Evolutionary conservation across 768 basidiomycete genomes (phyloP), one percentile per base, ranked within the genome.

Genomic region (Xanthoconium stramineum): DNA sequence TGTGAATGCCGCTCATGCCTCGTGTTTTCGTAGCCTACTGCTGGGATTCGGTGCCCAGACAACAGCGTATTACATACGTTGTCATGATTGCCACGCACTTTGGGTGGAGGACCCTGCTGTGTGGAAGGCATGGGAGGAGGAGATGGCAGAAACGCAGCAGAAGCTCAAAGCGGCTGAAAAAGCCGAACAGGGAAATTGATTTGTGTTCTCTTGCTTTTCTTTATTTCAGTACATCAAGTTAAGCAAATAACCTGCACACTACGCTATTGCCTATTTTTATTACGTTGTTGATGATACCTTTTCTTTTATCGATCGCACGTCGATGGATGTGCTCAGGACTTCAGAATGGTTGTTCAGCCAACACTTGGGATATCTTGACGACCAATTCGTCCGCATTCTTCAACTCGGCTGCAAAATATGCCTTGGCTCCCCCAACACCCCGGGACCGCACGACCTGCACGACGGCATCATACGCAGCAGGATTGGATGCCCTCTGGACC

Each of bases 301-400:
- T 33, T 54, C 30, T 44, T 35, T 32, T 11, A 20, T 43, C 15
- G 48, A 47, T n/a, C 24, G 29, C 19, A 60, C n/a, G 9, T 12
- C 47, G 36, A 47, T 29, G 20, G 37, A 42, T 29, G 33, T 30
- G 11, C 12, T 3, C 9, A 4, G 30, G 2, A 11, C 15, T 32
- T 69, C 55, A 82, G 55, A 83, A 84, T 0, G 82, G 79, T 56
- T 85, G 83, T 58, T 80, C 82, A 2, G 82, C 83, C 52, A 83
- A 64, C 9, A 79, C 72, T 47, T 84, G 80, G 3, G 75, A 75
- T 8, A 78, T 65, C 58, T 83, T 82, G 28, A 85, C 74, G 2
- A 80, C 70, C 47, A 85, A 57, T 61, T 78, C 76, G 46, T 82
- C 71, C 45, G 71, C 68, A 44, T 69, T 75, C 61, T 69, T 75